Conservation (phyloP, 2,329 filamentous ascomycete species). For the Ampelomyces quisqualis region DNA sequence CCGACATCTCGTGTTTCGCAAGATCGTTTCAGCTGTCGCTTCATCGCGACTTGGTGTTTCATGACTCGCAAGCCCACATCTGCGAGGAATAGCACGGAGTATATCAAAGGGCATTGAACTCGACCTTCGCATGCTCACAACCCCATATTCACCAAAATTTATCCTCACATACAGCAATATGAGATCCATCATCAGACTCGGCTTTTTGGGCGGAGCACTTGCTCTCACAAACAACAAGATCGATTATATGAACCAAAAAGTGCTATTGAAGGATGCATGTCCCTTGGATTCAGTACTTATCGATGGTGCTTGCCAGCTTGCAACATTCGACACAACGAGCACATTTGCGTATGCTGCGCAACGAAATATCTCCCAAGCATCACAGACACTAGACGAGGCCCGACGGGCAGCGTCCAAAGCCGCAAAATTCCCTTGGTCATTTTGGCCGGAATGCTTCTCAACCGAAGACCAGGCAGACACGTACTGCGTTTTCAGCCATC, state of each 20-base stretch:
- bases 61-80: constrained; percentile 1
- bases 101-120: too few species aligned
- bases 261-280: constrained; percentile 26
- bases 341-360: constrained; percentile 12
- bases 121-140: too few species aligned
- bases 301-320: constrained; percentile 27
- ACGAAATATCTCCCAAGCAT: constrained; percentile 22
- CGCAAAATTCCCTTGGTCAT: constrained; percentile 35
- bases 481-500: constrained; percentile 35
- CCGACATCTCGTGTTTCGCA: constrained; percentile 13
- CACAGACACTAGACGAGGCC: constrained; percentile 23
- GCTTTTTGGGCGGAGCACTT: constrained; percentile 24
- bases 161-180: constrained; percentile 13
- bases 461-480: constrained; percentile 28
- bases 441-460: constrained; percentile 37
- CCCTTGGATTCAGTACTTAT: constrained; percentile 25
- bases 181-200: constrained; percentile 22
- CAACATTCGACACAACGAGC: constrained; percentile 6
- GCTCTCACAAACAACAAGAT: constrained; percentile 25
- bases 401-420: constrained; percentile 19
- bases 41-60: constrained; percentile 26
- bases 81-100: not conserved
- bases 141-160: too few species aligned
- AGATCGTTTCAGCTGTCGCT: constrained; percentile 26
- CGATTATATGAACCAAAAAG: constrained; percentile 21